These are phyloP conservation scores for Cantharellus anzutake DNA, from an alignment of 768 basidiomycete species.

Conservation along the genomic window DNA sequence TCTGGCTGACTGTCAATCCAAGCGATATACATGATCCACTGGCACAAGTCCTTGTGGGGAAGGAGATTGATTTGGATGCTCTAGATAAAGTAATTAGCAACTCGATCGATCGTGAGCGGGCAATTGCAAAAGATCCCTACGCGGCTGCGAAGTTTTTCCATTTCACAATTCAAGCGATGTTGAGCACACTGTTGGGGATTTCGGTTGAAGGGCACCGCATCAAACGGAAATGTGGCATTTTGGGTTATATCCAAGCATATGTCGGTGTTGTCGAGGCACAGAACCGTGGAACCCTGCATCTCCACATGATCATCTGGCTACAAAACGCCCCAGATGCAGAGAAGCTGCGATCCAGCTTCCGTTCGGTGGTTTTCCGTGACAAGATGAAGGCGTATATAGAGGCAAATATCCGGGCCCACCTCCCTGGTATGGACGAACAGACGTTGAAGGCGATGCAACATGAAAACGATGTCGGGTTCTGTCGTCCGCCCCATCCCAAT, in stretches of 20 bases:
- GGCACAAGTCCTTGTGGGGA: constrained; percentile 25
- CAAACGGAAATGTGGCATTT: constrained; percentile 15
- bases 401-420: too few relatives aligned
- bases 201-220: constrained; percentile 9
- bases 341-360: constrained; percentile 11
- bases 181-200: constrained; percentile 20
- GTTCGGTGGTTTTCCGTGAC: constrained; percentile 6
- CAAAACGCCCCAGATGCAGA: constrained; percentile 18
- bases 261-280: constrained; percentile 27
- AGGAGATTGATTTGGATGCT: constrained; percentile 21
- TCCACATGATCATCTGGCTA: constrained; percentile 26
- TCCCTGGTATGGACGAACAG: too few relatives aligned
- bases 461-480: too few relatives aligned
- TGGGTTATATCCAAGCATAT: constrained; percentile 19
- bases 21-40: constrained; percentile 25
- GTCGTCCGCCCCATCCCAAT: too few relatives aligned
- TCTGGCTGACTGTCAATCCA: constrained; percentile 12
- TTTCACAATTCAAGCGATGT: constrained; percentile 17
- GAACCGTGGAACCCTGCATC: constrained; percentile 22
- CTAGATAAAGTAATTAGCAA: too few relatives aligned
- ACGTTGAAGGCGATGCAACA: too few relatives aligned
- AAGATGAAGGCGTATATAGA: constrained; percentile 18
- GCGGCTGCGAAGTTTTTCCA: constrained; percentile 26
- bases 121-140: constrained; percentile 23
- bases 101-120: constrained; percentile 13